A percentile compares a stretch with the other conserved stretches of the same genome.
Conservation (phyloP, 129 eudicot species). For the Saussurea involucrata region DNA sequence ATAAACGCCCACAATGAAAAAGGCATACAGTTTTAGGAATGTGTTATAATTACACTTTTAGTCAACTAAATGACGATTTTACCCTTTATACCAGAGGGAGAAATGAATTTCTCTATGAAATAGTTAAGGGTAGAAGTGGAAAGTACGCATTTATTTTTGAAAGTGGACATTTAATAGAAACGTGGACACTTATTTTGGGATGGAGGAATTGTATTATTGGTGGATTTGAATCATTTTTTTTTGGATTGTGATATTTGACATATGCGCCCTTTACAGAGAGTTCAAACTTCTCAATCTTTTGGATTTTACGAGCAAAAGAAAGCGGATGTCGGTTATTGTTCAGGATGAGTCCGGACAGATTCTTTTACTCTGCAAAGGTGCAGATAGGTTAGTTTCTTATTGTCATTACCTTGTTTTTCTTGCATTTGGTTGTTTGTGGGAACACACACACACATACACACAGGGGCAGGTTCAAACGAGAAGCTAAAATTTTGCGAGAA, state of each 20-base stretch:
- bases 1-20: background rate
- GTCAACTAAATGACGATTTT: background rate
- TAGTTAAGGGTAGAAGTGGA: background rate
- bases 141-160: background rate
- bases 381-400: slow-evolving; percentile 72
- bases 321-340: slow-evolving; percentile 93
- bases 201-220: background rate
- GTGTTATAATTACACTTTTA: background rate
- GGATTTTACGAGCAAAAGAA: slow-evolving; percentile 96
- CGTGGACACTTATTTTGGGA: background rate
- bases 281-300: slow-evolving; percentile 82
- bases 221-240: background rate
- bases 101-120: background rate
- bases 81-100: background rate
- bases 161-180: background rate
- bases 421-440: too few relatives aligned
- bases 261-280: slow-evolving; percentile 48
- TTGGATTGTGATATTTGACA: background rate
- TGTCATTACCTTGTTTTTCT: background rate
- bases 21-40: background rate
- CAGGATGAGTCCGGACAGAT: slow-evolving; percentile 80
- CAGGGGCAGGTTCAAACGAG: too few relatives aligned
- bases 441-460: background rate
- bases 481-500: too few relatives aligned
- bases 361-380: slow-evolving; percentile 94